Conservation (phyloP, 345 rosid genomes). For the Crucihimalaya himalaica region DNA sequence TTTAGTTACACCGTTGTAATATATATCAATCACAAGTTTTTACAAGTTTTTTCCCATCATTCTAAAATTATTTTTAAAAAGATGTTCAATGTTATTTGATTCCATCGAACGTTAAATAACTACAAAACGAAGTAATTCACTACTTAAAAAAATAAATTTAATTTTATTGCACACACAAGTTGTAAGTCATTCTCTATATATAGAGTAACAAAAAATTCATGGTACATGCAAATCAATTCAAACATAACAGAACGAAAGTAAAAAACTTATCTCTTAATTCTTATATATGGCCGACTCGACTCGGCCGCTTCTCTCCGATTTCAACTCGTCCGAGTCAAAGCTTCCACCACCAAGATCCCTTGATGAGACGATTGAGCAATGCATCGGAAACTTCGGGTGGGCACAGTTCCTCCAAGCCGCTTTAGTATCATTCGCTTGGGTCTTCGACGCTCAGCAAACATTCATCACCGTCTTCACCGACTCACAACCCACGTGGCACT, state of each 20-base stretch:
- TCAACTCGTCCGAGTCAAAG: constrained; percentile 21
- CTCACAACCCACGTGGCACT: constrained; percentile 58
- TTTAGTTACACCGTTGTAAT: background rate
- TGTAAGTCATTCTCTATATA: constrained; percentile 5
- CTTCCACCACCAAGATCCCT: constrained; percentile 38
- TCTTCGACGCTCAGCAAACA: constrained; percentile 70
- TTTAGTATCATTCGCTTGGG: constrained; percentile 55
- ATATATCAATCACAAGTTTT: background rate
- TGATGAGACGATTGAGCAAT: constrained; percentile 49
- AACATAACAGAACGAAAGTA: background rate
- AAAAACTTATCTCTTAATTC: background rate
- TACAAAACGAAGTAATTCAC: background rate
- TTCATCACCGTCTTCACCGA: constrained; percentile 65
- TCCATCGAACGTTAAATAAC: background rate
- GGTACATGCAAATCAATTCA: background rate
- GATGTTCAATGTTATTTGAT: background rate
- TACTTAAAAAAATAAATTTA: background rate
- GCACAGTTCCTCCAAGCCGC: constrained; percentile 51
- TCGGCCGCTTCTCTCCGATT: constrained; percentile 43
- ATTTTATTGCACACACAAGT: background rate
- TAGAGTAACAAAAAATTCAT: background rate
- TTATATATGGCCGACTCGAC: constrained; percentile 23
- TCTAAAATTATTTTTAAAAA: background rate
- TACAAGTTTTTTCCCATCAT: background rate
- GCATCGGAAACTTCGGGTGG: constrained; percentile 50